Conservation (phyloP, 495 filamentous ascomycete genomes). For the Darksidea phi region DNA sequence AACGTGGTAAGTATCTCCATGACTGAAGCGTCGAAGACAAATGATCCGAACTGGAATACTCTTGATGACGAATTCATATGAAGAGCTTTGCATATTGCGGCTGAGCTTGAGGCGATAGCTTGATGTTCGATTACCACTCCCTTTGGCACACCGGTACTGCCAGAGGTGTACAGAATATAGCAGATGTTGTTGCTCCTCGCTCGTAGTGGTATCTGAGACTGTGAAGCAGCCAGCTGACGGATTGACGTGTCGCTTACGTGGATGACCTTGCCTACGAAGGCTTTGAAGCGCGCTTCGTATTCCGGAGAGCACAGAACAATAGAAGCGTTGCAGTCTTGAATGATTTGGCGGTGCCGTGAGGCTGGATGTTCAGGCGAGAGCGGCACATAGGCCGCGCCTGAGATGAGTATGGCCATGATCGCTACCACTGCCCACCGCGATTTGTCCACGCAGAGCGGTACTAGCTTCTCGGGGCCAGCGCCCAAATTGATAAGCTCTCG, state of each 20-base stretch:
- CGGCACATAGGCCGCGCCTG: constrained; percentile 57
- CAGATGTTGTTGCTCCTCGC: constrained; percentile 41
- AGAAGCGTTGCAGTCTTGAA: constrained; percentile 46
- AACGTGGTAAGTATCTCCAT: constrained; percentile 47
- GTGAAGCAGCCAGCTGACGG: constrained; percentile 40
- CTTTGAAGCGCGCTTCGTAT: constrained; percentile 44
- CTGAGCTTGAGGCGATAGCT: constrained; percentile 31
- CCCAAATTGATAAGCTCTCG: constrained; percentile 37
- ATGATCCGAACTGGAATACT: constrained; percentile 50
- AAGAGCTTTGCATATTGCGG: constrained; percentile 14
- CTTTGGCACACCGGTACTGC: constrained; percentile 43
- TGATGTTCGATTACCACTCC: constrained; percentile 45
- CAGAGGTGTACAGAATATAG: constrained; percentile 60
- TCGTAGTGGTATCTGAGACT: constrained; percentile 12
- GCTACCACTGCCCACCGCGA: constrained; percentile 54
- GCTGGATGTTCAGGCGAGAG: constrained; percentile 58
- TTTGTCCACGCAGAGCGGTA: constrained; percentile 59
- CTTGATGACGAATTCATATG: constrained; percentile 37
- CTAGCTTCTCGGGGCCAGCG: constrained; percentile 45
- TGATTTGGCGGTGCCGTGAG: constrained; percentile 48
- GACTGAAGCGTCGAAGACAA: constrained; percentile 47
- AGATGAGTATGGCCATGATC: constrained; percentile 54
- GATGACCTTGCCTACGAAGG: constrained; percentile 47
- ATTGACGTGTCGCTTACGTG: constrained; percentile 46
- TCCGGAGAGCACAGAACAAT: constrained; percentile 49